These are phyloP conservation scores for Sherardia arvensis DNA, from an alignment of 257 asterid genomes.

Conservation along the genomic window DNA sequence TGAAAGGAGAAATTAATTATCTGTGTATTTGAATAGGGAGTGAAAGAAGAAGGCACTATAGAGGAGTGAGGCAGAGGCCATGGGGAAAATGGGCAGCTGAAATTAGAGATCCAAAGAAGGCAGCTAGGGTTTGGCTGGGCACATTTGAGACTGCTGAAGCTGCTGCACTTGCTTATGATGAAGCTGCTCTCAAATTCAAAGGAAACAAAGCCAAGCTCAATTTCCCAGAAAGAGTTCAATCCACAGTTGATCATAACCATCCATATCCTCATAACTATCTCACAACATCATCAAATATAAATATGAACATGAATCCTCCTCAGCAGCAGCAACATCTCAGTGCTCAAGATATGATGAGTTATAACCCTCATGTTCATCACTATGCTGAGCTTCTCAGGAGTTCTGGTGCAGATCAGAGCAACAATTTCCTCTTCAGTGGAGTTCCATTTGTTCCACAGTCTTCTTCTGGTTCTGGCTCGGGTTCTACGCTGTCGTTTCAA, in stretches of 20 bases:
- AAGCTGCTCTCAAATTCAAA: conserved; percentile 74
- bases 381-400: conserved; percentile 27
- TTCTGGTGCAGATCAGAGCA: conserved; percentile 7
- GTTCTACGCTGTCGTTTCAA: conserved; percentile 8
- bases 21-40: conserved; percentile 11
- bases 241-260: conserved; percentile 13
- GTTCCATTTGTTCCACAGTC: conserved; percentile 18
- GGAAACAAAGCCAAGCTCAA: conserved; percentile 87
- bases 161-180: conserved; percentile 75
- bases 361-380: conserved; percentile 18
- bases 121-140: conserved; percentile 82
- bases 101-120: conserved; percentile 74
- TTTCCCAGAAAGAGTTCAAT: conserved; percentile 78
- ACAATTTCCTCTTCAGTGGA: conserved; percentile 11
- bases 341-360: not conserved
- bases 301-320: too few relatives aligned
- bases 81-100: conserved; percentile 97
- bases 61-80: conserved; percentile 83
- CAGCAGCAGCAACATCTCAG: not conserved
- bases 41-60: conserved; percentile 49
- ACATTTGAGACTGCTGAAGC: conserved; percentile 71
- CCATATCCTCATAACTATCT: conserved; percentile 14
- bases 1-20: not conserved
- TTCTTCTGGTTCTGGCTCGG: conserved; percentile 20
- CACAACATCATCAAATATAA: conserved; percentile 10